Percentiles rank a stretch among this genome's conserved stretches.
Conservation (phyloP, 2,329 filamentous ascomycete species). For the Curvularia verruculosa region DNA sequence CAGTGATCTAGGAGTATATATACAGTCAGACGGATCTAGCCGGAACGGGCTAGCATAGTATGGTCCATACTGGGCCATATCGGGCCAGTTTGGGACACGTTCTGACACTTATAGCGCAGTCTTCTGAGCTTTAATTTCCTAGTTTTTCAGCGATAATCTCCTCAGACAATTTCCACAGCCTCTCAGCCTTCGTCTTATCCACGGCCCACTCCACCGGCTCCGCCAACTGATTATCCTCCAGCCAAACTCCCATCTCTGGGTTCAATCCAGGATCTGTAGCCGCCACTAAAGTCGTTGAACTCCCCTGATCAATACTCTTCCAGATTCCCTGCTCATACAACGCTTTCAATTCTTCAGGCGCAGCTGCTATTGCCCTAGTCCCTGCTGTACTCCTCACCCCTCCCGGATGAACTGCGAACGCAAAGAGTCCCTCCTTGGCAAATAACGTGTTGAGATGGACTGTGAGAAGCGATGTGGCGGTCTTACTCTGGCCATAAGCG, state of each 20-base stretch:
- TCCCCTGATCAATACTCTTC: constrained; percentile 23
- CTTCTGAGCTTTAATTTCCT: neutral
- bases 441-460: constrained; percentile 7
- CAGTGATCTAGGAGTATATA: too few species aligned
- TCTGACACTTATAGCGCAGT: neutral
- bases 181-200: constrained; percentile 18
- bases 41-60: too few species aligned
- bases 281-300: constrained; percentile 20
- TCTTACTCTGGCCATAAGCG: constrained; percentile 28
- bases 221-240: constrained; percentile 19
- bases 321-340: neutral
- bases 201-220: neutral
- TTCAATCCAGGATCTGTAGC: constrained; percentile 22
- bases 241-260: neutral
- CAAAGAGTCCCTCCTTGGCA: constrained; percentile 5
- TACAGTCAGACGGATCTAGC: too few species aligned
- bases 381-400: constrained; percentile 6
- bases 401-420: constrained; percentile 21
- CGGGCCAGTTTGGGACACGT: too few species aligned
- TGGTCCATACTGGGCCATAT: too few species aligned
- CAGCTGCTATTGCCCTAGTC: neutral
- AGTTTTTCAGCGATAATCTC: constrained; percentile 4
- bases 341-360: neutral
- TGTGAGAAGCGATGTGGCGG: constrained; percentile 19
- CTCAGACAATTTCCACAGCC: constrained; percentile 32